phyloP scores from a whole-genome alignment of 2,329 filamentous ascomycete genomes.

The Cladophialophora bantiana region DNA sequence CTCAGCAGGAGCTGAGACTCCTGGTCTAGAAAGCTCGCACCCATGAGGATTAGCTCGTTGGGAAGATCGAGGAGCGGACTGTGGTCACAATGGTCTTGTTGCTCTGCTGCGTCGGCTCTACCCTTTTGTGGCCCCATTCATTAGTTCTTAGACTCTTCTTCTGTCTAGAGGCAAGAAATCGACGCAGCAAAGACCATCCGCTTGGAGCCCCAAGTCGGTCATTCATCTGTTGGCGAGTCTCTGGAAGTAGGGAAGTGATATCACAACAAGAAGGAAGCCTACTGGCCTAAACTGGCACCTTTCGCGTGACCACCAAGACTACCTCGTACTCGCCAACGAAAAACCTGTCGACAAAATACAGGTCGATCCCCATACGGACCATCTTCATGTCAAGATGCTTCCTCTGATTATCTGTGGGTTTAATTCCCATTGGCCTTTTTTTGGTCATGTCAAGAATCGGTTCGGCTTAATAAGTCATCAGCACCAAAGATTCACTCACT shows the following conservation, averaged over 20 bases:
- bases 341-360: no score
- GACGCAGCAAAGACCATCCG: constrained; percentile 23
- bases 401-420: no score
- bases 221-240: constrained; percentile 23
- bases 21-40: constrained; percentile 28
- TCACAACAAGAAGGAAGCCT: constrained; percentile 9
- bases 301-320: no score
- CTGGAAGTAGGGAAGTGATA: constrained; percentile 17
- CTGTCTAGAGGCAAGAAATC: constrained; percentile 25
- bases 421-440: no score
- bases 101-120: constrained; percentile 18
- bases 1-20: constrained; percentile 30
- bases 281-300: no score
- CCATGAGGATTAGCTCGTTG: constrained; percentile 29
- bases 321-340: no score
- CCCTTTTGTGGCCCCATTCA: constrained; percentile 23
- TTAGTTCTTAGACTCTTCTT: constrained; percentile 30
- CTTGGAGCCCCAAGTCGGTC: constrained; percentile 19
- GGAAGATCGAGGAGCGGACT: constrained; percentile 31
- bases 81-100: constrained; percentile 22
- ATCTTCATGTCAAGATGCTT: no score
- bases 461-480: no score
- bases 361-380: no score
- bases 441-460: no score
- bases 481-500: no score